phyloP scores from a whole-genome alignment of 2,329 filamentous ascomycete species.

The Incumbomyces lentus region DNA sequence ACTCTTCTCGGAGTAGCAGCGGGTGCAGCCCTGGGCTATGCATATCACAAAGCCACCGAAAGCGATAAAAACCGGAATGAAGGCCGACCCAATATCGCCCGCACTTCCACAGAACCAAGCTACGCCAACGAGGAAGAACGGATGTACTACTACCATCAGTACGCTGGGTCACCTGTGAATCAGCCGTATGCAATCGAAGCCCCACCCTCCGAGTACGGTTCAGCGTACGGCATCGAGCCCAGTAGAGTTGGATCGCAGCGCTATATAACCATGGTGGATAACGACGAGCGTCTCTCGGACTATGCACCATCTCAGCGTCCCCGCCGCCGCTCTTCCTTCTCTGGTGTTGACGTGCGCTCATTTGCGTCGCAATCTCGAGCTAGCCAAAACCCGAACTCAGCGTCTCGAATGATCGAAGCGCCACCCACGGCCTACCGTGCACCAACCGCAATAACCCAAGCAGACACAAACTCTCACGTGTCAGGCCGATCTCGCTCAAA shows the following conservation, averaged over 20 bases:
- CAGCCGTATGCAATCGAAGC: conserved; percentile 15
- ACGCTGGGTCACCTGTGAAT: background rate
- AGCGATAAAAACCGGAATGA: conserved; percentile 24
- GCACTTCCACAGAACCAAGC: background rate
- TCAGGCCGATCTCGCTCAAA: conserved; percentile 2
- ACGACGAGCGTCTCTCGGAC: conserved; percentile 11
- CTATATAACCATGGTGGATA: conserved; percentile 19
- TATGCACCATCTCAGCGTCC: conserved; percentile 8
- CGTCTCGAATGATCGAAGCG: conserved; percentile 6
- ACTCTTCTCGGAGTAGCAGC: conserved; percentile 70
- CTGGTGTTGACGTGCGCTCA: conserved; percentile 12
- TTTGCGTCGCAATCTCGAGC: conserved; percentile 7
- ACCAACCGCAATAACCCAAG: conserved; percentile 16
- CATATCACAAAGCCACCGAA: conserved; percentile 50
- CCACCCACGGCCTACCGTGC: conserved; percentile 18
- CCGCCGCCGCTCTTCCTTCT: conserved; percentile 9
- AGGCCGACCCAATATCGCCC: conserved; percentile 1
- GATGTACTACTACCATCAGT: conserved; percentile 7
- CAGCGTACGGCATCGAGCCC: conserved; percentile 1
- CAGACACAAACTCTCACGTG: conserved; percentile 5
- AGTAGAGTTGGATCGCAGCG: conserved; percentile 7
- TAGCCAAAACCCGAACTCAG: conserved; percentile 2
- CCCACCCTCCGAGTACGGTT: conserved; percentile 11
- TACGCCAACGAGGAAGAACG: background rate
- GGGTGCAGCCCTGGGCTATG: conserved; percentile 66